Evolutionary conservation across 108 stramenopile genomes (phyloP).

Genomic region (Cafeteria roenbergensis): DNA sequence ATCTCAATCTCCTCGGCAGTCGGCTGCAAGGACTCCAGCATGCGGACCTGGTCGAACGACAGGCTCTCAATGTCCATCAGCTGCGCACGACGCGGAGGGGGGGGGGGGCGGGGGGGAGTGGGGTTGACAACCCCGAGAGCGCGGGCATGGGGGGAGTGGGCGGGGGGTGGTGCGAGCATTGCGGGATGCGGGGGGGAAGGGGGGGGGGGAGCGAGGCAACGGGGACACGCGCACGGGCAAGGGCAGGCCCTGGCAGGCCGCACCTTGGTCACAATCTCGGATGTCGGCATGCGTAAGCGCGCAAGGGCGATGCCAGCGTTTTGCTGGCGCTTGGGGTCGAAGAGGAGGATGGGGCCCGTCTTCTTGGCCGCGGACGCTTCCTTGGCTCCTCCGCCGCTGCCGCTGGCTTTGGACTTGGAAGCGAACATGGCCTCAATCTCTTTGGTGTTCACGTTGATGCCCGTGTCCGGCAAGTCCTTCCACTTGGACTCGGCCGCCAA

Average conservation of each 20-base stretch:
- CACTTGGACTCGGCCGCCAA: constrained; percentile 3
- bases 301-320: constrained; percentile 30
- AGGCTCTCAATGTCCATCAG: constrained; percentile 5
- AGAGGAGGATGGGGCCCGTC: constrained; percentile 7
- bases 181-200: too few species aligned
- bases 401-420: neutral
- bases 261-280: too few species aligned
- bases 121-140: too few species aligned
- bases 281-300: constrained; percentile 2
- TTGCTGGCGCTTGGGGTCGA: constrained; percentile 28
- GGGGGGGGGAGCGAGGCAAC: too few species aligned
- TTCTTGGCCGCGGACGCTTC: neutral
- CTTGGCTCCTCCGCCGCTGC: neutral
- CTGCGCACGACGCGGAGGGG: constrained; percentile 11
- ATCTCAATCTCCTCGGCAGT: constrained; percentile 15
- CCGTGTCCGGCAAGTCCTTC: constrained; percentile 8
- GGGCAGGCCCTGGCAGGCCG: too few species aligned
- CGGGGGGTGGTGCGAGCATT: too few species aligned
- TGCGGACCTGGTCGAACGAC: constrained; percentile 7
- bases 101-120: too few species aligned
- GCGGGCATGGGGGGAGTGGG: too few species aligned
- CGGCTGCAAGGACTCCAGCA: constrained; percentile 17
- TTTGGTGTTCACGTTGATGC: neutral
- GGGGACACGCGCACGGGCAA: too few species aligned
- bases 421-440: constrained; percentile 11